Conservation (phyloP, 2,329 filamentous ascomycete genomes). For the Aureobasidium sp. region DNA sequence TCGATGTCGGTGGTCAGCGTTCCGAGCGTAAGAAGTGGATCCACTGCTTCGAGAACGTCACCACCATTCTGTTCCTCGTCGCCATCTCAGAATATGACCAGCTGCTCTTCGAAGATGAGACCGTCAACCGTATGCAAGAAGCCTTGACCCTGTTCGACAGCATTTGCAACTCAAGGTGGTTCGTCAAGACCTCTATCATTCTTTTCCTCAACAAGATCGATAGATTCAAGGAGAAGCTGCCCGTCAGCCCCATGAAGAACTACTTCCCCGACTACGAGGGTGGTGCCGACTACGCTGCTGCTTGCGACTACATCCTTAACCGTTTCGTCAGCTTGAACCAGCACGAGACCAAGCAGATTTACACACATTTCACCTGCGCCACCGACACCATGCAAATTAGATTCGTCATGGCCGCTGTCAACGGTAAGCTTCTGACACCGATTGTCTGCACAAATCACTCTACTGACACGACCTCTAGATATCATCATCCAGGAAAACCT, state of each 20-base stretch:
- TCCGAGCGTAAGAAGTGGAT: constrained; percentile 98
- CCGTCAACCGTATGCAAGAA: constrained; percentile 58
- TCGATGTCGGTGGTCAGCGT: constrained; percentile 84
- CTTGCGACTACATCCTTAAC: constrained; percentile 98
- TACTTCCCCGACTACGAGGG: constrained; percentile 77
- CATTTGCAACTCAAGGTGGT: constrained; percentile 45
- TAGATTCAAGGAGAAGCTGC: constrained; percentile 62
- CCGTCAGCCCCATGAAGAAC: constrained; percentile 65
- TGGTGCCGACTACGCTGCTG: constrained; percentile 87
- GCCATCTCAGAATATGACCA: constrained; percentile 96
- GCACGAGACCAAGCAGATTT: constrained; percentile 99
- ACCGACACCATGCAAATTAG: constrained; percentile 98
- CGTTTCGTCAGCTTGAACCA: constrained; percentile 92
- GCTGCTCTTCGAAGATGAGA: constrained; percentile 90
- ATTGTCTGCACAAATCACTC: neutral
- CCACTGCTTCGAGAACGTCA: constrained; percentile 90
- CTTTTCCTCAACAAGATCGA: constrained; percentile 48
- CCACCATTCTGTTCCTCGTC: constrained; percentile 84
- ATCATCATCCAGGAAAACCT: constrained; percentile 99
- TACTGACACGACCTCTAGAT: constrained; percentile 54
- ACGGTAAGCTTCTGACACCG: constrained; percentile 54
- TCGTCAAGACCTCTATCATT: constrained; percentile 43
- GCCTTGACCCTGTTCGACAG: constrained; percentile 45
- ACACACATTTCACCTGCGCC: constrained; percentile 98
- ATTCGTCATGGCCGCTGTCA: constrained; percentile 99